These are phyloP conservation scores for Achaetomiella virescens DNA, from an alignment of 495 filamentous ascomycete genomes.

Conservation along the genomic window DNA sequence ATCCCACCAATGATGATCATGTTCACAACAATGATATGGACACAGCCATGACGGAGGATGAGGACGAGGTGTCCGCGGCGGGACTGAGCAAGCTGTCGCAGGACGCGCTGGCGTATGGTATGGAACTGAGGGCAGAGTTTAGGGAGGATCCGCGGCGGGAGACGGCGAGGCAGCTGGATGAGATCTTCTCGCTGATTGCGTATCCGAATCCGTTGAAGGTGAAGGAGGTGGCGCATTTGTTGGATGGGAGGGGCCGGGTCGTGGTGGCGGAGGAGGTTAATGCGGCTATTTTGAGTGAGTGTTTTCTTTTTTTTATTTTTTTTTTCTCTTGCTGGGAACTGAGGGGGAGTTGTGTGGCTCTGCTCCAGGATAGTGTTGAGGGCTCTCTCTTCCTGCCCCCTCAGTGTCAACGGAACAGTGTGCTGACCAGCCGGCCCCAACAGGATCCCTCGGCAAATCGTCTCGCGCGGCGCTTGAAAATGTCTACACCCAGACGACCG, in stretches of 20 bases:
- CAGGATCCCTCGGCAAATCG: conserved; percentile 86
- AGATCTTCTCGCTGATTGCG: conserved; percentile 84
- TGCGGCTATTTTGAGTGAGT: conserved; percentile 82
- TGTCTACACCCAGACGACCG: conserved; percentile 79
- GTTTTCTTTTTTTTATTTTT: not conserved
- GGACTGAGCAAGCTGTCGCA: conserved; percentile 51
- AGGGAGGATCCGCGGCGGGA: conserved; percentile 59
- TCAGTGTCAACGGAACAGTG: too few relatives aligned
- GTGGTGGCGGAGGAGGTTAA: conserved; percentile 91
- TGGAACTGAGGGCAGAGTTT: conserved; percentile 71
- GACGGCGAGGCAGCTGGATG: conserved; percentile 66
- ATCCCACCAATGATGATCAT: conserved; percentile 25
- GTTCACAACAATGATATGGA: conserved; percentile 50
- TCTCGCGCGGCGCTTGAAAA: conserved; percentile 81
- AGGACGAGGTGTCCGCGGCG: conserved; percentile 36
- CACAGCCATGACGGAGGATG: conserved; percentile 37
- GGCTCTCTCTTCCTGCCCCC: too few relatives aligned
- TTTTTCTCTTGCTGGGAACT: not conserved
- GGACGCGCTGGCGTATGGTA: conserved; percentile 75
- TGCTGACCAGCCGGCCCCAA: too few relatives aligned
- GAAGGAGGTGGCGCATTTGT: conserved; percentile 68
- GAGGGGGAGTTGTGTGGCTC: not conserved
- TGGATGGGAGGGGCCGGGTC: conserved; percentile 69
- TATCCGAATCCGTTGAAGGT: conserved; percentile 74
- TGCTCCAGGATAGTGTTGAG: too few relatives aligned